Conservation (phyloP, 108 stramenopile species). For the Pseudonitzschia delicatissima region DNA sequence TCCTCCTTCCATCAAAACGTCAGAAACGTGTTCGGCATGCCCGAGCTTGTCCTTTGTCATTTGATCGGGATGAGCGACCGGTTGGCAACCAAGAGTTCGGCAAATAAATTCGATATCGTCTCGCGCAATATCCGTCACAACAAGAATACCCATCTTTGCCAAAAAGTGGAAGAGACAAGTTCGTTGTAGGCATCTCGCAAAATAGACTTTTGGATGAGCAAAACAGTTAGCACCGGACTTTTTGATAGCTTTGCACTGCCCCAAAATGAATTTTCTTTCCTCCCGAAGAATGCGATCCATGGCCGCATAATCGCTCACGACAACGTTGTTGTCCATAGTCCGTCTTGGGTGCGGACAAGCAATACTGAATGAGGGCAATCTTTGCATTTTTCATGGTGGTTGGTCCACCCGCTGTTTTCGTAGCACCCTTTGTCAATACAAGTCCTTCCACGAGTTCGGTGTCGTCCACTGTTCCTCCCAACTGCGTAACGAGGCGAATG, state of each 20-base stretch:
- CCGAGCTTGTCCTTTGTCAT: conserved; percentile 89
- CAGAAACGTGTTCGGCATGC: conserved; percentile 81
- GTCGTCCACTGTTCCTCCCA: conserved; percentile 99
- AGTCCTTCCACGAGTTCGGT: conserved; percentile 96
- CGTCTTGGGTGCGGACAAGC: conserved; percentile 98
- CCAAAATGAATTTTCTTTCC: conserved; percentile 96
- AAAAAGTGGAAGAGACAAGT: conserved; percentile 96
- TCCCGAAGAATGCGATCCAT: conserved; percentile 99
- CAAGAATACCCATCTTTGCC: conserved; percentile 99
- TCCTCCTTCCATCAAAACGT: conserved; percentile 91
- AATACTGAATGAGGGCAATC: conserved; percentile 95
- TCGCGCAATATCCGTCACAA: conserved; percentile 97
- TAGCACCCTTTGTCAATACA: conserved; percentile 91
- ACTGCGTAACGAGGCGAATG: conserved; percentile 95
- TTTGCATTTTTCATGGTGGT: conserved; percentile 91
- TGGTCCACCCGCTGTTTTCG: conserved; percentile 94
- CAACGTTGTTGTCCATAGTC: conserved; percentile 99
- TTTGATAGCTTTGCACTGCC: conserved; percentile 96
- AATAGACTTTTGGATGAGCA: conserved; percentile 98
- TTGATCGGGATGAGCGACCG: conserved; percentile 96
- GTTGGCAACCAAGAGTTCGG: conserved; percentile 89
- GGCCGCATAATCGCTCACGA: conserved; percentile 97
- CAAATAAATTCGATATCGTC: conserved; percentile 96
- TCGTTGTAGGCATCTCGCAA: conserved; percentile 99
- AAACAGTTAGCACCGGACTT: conserved; percentile 96